Evolutionary conservation across 129 eudicot genomes (phyloP).

Genomic region (Helianthus annuus): DNA sequence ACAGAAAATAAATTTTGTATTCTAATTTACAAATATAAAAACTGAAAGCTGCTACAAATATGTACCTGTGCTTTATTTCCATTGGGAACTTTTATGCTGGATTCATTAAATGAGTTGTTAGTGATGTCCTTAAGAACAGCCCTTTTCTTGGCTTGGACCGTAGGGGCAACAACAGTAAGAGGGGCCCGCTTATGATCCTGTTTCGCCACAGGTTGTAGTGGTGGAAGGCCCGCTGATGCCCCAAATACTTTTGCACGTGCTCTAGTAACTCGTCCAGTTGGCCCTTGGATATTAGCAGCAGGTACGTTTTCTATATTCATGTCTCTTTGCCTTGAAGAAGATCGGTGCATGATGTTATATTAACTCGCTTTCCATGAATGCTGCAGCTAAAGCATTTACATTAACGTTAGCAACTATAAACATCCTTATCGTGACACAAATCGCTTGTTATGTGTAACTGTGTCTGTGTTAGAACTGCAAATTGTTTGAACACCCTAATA

Average conservation of each 20-base stretch:
- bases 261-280: not conserved
- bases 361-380: conserved; percentile 32
- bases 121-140: conserved; percentile 74
- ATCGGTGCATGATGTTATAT: conserved; percentile 21
- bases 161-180: conserved; percentile 30
- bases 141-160: conserved; percentile 61
- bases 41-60: conserved; percentile 6
- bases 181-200: conserved; percentile 41
- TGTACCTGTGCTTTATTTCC: conserved; percentile 49
- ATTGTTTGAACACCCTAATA: not conserved
- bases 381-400: conserved; percentile 34
- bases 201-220: conserved; percentile 39
- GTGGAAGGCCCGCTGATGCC: conserved; percentile 57
- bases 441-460: not conserved
- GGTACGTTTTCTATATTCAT: conserved; percentile 64
- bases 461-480: not conserved
- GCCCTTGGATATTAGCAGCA: conserved; percentile 37
- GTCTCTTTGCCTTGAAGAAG: conserved; percentile 36
- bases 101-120: conserved; percentile 36
- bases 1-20: conserved; percentile 22
- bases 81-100: conserved; percentile 27
- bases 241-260: conserved; percentile 64
- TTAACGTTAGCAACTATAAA: conserved; percentile 11
- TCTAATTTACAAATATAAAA: too few species aligned
- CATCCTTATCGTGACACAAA: not conserved